Conservation (phyloP, 495 filamentous ascomycete genomes). For the Clohesyomyces aquaticus region DNA sequence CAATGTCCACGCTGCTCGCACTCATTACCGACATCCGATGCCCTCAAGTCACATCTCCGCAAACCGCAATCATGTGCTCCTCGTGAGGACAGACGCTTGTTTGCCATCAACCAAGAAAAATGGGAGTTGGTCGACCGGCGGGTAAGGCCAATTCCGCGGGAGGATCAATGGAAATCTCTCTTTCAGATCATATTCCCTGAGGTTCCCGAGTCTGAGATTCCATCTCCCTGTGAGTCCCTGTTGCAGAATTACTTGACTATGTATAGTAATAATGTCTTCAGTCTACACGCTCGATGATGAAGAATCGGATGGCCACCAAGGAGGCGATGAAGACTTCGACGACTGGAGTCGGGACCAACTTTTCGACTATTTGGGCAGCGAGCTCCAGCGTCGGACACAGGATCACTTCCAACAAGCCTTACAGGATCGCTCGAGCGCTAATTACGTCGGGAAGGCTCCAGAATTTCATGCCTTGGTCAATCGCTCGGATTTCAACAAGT, state of each 20-base stretch:
- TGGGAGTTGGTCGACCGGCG: not conserved
- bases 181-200: slow-evolving; percentile 2
- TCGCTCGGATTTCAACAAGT: not conserved
- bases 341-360: not conserved
- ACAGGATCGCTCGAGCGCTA: not conserved
- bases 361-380: not conserved
- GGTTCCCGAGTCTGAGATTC: not conserved
- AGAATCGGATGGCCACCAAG: not conserved
- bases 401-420: not conserved
- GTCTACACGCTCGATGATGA: not conserved
- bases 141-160: not conserved
- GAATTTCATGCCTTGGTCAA: not conserved
- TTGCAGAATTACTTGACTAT: not conserved
- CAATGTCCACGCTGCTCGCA: not conserved
- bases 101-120: not conserved
- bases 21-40: not conserved
- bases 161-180: slow-evolving; percentile 2
- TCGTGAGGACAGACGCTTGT: not conserved
- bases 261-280: not conserved
- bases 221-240: slow-evolving; percentile 3
- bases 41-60: not conserved
- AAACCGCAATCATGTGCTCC: not conserved
- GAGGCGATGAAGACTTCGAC: not conserved
- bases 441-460: not conserved
- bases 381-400: not conserved